Evolutionary conservation across 768 basidiomycete species (phyloP), one percentile per base, ranked within the genome.

Genomic region (Lactarius sp.): DNA sequence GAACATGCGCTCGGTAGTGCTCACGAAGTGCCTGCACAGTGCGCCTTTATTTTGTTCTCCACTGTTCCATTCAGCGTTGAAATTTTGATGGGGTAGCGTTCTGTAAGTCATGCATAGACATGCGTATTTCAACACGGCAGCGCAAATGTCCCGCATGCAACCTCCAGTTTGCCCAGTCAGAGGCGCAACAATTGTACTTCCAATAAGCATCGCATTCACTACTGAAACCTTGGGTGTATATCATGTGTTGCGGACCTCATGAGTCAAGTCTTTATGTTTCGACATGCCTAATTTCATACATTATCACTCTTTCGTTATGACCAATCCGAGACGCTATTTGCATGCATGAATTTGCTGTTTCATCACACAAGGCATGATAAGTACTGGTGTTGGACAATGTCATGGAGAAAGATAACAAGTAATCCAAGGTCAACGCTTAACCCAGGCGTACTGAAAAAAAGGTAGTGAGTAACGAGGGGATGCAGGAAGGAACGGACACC

Each of bases 21-120:
- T 96, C 65, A 88, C 85, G 39, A 94, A 92, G 73, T 96, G 94
- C 78, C 86, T 90, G 83, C 94, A 96, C 72, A 91, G 93, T 94
- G 72, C 67, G 92, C 84, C 22, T 39, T 62, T 31, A 52, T 62
- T 44, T 12, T 41, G 20, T 39, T 36, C 27, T 52, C 51, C 2
- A n/a, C 49, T 53, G 56, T 66, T 20, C 34, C 41, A 34, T 41
- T 31, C 22, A 36, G 46, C 34, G 59, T 18, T 46, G 22, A 59
- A 52, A 41, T 42, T 20, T 47, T 41, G 57, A 58, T 59, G 8
- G 59, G 42, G 10, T 67, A 94, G 93, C 92, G 0, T 95, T 95
- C 75, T 92, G 91, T 75, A 88, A 85, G 74, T 73, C 79, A 59
- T 97, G 89, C 71, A 81, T 98, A 39, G 94, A 97, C 66, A 79